A percentile compares a stretch with the other conserved stretches of the same genome.
Conservation (phyloP, 2,329 filamentous ascomycete species). For the Periconia sp. region DNA sequence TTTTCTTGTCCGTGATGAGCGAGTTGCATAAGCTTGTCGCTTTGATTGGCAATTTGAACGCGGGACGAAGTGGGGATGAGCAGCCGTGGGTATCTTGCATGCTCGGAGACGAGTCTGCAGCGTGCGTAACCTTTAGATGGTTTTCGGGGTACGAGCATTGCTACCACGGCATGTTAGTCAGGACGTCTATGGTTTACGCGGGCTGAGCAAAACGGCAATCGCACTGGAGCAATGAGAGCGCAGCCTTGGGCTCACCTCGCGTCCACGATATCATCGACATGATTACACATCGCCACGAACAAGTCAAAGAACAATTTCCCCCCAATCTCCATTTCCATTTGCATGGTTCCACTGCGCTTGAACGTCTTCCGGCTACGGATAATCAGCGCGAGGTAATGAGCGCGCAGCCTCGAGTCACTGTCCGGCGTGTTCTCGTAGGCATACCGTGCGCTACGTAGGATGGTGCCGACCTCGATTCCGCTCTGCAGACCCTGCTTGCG, state of each 20-base stretch:
- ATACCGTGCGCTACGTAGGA: constrained; percentile 91
- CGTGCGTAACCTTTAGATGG: constrained; percentile 53
- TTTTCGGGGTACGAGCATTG: constrained; percentile 60
- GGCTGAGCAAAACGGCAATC: not conserved
- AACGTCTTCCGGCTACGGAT: constrained; percentile 97
- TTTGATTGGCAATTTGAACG: constrained; percentile 30
- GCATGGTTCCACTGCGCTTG: constrained; percentile 98
- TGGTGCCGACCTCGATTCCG: constrained; percentile 89
- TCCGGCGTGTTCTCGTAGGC: constrained; percentile 95
- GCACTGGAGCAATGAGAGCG: not conserved
- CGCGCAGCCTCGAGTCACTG: constrained; percentile 88
- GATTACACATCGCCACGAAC: constrained; percentile 98
- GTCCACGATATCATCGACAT: constrained; percentile 94
- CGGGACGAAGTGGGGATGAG: constrained; percentile 21
- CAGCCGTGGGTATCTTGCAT: constrained; percentile 16
- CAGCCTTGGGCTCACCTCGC: constrained; percentile 59
- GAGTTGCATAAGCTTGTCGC: constrained; percentile 16
- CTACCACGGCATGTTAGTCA: constrained; percentile 33
- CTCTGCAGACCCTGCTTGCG: constrained; percentile 94
- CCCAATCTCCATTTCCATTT: constrained; percentile 96
- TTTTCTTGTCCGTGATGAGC: constrained; percentile 34
- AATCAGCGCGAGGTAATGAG: constrained; percentile 96
- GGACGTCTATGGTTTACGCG: not conserved
- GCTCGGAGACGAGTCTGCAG: constrained; percentile 9
- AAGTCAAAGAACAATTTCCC: constrained; percentile 97